Evolutionary conservation across 495 filamentous ascomycete genomes (phyloP).

Genomic region (Xylaria grammica): DNA sequence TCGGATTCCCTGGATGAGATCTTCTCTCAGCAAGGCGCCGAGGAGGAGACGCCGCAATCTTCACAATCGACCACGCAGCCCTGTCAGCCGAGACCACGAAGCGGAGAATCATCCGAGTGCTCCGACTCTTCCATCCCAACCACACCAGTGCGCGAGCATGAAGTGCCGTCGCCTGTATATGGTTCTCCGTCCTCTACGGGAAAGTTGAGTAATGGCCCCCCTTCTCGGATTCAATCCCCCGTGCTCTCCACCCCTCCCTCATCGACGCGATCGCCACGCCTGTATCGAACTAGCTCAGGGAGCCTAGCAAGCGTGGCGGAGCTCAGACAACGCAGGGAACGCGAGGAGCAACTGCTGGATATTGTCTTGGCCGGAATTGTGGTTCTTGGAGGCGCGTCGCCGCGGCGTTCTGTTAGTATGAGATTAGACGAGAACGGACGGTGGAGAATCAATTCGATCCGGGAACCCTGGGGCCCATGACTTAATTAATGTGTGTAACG

Average conservation of each 20-base stretch:
- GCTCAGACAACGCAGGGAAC: constrained; percentile 28
- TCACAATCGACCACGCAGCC: not conserved
- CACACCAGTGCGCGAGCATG: not conserved
- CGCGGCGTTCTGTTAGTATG: constrained; percentile 24
- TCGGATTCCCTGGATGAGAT: not conserved
- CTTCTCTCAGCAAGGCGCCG: not conserved
- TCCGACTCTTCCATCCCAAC: not conserved
- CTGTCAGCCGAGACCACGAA: not conserved
- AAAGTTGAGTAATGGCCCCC: constrained; percentile 9
- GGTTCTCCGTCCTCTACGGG: constrained; percentile 20
- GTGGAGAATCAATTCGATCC: constrained; percentile 35
- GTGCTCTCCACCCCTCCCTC: constrained; percentile 3
- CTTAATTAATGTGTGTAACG: not conserved
- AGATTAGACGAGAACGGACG: constrained; percentile 31
- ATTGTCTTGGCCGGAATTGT: constrained; percentile 31
- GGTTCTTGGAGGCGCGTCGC: not conserved
- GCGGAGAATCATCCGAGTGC: constrained; percentile 12
- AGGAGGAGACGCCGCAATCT: constrained; percentile 16
- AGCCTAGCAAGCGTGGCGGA: constrained; percentile 28
- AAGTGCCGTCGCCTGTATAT: not conserved
- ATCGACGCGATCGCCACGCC: not conserved
- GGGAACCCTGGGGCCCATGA: constrained; percentile 18
- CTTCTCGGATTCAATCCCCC: constrained; percentile 5
- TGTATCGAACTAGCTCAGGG: constrained; percentile 35
- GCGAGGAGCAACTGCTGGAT: constrained; percentile 28